Base-by-base conservation (phyloP, 805 yeast species). In the Blastobotrys peoriensis region DNA sequence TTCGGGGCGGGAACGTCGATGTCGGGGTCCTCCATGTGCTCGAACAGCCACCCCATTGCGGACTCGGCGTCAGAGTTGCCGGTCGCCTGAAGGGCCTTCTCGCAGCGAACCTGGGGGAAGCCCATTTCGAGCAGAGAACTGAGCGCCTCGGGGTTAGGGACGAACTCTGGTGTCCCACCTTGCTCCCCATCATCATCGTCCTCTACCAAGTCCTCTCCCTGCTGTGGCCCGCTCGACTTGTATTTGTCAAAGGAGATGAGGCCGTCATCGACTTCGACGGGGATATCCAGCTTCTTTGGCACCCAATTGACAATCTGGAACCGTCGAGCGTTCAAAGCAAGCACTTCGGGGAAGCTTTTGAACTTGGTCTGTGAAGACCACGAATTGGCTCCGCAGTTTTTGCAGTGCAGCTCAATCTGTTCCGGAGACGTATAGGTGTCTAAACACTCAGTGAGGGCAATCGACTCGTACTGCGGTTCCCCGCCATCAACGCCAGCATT, bases 31-130 rank as follows among this genome's bases (percentile, higher is more conserved):
- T 89, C 97, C 81, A 87, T 78, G 58, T 89, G 95, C 17, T 75
- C 83, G 58, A 93, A 82, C 4, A 93, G 60, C 95, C 97, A 86
- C 54, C 86, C 85, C 84, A 85, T 80, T 0, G 97, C 96, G 4
- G 72, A 71, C 51, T 91, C 97, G 1, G 65, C 54, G 36, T 63
- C 67, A 0, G 62, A 52, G 54, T 88, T 88, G 0, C 87, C 91
- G 0, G 95, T 86, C 17, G 75, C 65, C 54, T 71, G 81, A 28
- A 91, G 67, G 0, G 91, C 96, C 53, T 80, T 76, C 23, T 69
- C 68, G 36, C 81, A 71, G 40, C 91, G 73, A 18, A 73, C 71
- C 41, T 76, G 76, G 1, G 88, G 75, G 60, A 93, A 91, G n/a
- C 98, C 98, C 96, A 89, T 93, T 16, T 76, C 78, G 40, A 69